Conservation (phyloP, 371 early-diverging fungal genomes). For the Mucor mucedo region DNA sequence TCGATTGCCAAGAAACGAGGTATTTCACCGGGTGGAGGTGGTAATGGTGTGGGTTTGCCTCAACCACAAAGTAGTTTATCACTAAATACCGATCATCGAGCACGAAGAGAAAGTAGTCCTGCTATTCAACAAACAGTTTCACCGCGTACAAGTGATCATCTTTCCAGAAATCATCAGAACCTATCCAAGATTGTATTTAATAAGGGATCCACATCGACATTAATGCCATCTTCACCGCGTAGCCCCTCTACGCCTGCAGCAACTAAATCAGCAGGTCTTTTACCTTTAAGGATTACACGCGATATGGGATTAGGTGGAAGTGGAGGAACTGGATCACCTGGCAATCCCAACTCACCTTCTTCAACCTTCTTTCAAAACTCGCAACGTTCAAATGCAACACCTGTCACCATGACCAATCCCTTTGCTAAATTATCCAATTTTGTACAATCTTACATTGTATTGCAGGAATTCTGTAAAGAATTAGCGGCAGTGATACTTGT, state of each 20-base stretch:
- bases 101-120: constrained; percentile 11
- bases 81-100: constrained; percentile 18
- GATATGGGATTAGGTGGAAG: constrained; percentile 28
- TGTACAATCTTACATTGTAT: constrained; percentile 64
- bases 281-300: constrained; percentile 28
- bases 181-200: constrained; percentile 43
- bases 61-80: constrained; percentile 11
- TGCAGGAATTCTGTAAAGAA: constrained; percentile 74
- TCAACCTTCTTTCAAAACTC: constrained; percentile 51
- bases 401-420: constrained; percentile 58
- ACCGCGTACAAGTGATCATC: constrained; percentile 9
- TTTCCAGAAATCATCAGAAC: constrained; percentile 13
- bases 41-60: background rate
- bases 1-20: constrained; percentile 55
- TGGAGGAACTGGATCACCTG: constrained; percentile 28
- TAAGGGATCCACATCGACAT: constrained; percentile 27
- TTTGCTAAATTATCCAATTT: constrained; percentile 62
- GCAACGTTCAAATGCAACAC: constrained; percentile 55
- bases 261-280: constrained; percentile 39
- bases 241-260: constrained; percentile 40
- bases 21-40: constrained; percentile 18
- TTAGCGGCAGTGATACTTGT: constrained; percentile 66
- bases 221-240: constrained; percentile 26
- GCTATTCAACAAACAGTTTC: background rate
- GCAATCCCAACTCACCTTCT: constrained; percentile 39